Base-by-base conservation (phyloP, 2,329 filamentous ascomycete species). In the Epichloe amarillans region DNA sequence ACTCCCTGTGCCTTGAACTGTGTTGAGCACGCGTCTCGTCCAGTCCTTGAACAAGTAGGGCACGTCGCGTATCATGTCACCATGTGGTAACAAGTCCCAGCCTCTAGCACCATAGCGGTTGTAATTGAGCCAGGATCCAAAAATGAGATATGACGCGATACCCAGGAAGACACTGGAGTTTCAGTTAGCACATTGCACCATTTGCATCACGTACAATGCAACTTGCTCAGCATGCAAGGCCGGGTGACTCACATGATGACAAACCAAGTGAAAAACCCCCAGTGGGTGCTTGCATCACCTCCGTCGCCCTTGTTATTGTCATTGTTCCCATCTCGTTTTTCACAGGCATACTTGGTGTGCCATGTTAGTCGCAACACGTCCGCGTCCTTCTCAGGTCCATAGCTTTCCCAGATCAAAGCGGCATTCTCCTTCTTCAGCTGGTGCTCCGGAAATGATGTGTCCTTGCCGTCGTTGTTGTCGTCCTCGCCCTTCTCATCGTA, bases 201-300 rank as follows among this genome's bases (percentile, higher is more conserved):
- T 35, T 33, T 5, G 15, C 26, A 17, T 4, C 2, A 12, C 11
- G 10, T 33, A 19, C 4, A 14, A 21, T 14, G 11, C 11, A 30
- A 5, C 14, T 5, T 38, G 35, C 8, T 14, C 14, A 30, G 17
- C 15, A 47, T n/a, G 35, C 11, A 17, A 26, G 21, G 5, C n/a
- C 23, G 15, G 26, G 12, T 5, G 56, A 75, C 86, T 75, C 70
- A 95, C 89, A 97, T 81, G 58, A 98, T 82, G 58, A 97, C 80
- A 62, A 97, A 79, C 93, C 93, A 98, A 17, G 91, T 96, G 62
- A 97, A 97, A 73, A 96, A 93, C 93, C 93, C 93, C 93, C 91
- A 97, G 62, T 80, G 76, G 17, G 66, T 67, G 49, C 73, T 72
- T 52, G 72, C 66, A 41, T 72, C 70, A 10, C 69, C 71, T 8